Conservation (phyloP, 148 eudicot species). For the Vaccinium vitisidaea region DNA sequence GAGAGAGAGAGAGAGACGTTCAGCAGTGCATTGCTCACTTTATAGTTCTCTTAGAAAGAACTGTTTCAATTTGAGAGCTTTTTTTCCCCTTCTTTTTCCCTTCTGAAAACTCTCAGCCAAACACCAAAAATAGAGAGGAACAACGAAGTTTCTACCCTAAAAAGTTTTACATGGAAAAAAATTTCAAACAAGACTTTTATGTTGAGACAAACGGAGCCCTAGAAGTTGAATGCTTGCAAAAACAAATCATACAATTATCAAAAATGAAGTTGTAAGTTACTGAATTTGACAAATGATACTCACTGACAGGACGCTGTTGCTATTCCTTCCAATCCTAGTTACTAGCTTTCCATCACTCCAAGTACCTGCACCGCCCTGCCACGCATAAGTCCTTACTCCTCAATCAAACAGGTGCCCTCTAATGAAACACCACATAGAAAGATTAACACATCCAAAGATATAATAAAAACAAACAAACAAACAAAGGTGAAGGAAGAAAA, state of each 20-base stretch:
- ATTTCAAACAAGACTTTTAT: neutral
- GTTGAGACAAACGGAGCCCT: neutral
- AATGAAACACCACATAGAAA: neutral
- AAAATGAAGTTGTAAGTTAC: slow-evolving; percentile 4
- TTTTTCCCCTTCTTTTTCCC: neutral
- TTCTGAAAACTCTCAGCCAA: neutral
- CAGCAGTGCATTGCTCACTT: neutral
- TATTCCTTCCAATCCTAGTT: slow-evolving; percentile 95
- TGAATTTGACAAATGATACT: slow-evolving; percentile 30
- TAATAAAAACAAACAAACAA: neutral
- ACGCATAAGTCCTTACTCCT: slow-evolving; percentile 71
- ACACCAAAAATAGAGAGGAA: neutral
- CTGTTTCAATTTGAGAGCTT: neutral
- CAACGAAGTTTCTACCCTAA: neutral
- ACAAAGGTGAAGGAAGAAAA: neutral
- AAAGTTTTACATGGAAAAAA: neutral
- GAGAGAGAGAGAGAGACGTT: neutral
- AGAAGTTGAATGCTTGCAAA: neutral
- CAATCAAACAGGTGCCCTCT: slow-evolving; percentile 14
- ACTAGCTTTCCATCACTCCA: slow-evolving; percentile 99
- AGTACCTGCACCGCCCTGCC: slow-evolving; percentile 99
- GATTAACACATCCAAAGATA: neutral
- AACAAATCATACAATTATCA: slow-evolving; percentile 7
- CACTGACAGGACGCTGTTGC: slow-evolving; percentile 79
- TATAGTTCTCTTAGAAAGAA: neutral